Conservation (phyloP, 805 yeast species). For the Ogataea methanolica region DNA sequence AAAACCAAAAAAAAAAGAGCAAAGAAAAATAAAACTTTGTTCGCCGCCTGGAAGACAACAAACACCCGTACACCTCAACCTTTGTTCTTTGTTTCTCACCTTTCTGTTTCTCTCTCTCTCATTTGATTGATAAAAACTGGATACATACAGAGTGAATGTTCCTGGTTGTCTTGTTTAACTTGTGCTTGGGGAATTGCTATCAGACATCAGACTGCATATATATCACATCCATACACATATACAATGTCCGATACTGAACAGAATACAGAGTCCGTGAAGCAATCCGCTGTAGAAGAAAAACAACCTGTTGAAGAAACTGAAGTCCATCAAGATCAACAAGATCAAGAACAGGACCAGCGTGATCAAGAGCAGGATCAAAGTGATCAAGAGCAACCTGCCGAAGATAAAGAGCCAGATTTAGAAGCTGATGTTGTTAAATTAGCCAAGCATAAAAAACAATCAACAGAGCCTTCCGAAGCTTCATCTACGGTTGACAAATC, state of each 20-base stretch:
- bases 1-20: no score
- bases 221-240: not conserved
- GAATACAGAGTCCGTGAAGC: not conserved
- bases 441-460: slow-evolving; percentile 2
- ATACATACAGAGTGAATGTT: no score
- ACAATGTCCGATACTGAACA: not conserved
- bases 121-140: no score
- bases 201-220: not conserved
- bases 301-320: not conserved
- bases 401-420: slow-evolving; percentile 5
- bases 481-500: slow-evolving; percentile 1
- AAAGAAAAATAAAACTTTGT: no score
- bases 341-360: slow-evolving; percentile 1
- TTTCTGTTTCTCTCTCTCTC: no score
- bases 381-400: slow-evolving; percentile 4
- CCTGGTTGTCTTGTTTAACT: no score
- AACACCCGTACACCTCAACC: no score
- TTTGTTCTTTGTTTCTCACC: no score
- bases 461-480: not conserved
- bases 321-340: slow-evolving; percentile 1
- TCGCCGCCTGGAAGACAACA: no score
- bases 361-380: slow-evolving; percentile 1
- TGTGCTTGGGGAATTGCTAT: no score
- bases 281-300: not conserved
- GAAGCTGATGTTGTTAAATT: slow-evolving; percentile 6